phyloP scores from a whole-genome alignment of 164 flowering plant species.

The Liriodendron chinense region DNA sequence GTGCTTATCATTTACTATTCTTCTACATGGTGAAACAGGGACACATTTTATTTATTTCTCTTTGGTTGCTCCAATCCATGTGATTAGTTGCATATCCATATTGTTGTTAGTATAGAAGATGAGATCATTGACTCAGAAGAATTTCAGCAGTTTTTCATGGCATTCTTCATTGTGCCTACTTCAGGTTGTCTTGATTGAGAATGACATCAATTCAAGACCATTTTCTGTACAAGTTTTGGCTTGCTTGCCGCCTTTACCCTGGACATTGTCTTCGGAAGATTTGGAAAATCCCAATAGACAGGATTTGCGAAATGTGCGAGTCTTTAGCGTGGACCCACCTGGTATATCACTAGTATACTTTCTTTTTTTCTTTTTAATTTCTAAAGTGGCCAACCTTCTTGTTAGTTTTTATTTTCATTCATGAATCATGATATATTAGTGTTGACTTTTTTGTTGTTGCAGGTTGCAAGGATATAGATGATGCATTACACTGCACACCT shows the following conservation, averaged over 20 bases:
- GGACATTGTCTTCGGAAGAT: constrained; percentile 85
- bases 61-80: background rate
- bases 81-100: background rate
- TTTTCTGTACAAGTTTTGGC: constrained; percentile 91
- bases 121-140: constrained; percentile 2
- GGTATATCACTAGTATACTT: constrained; percentile 35
- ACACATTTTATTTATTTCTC: background rate
- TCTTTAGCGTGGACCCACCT: constrained; percentile 97
- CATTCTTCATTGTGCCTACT: constrained; percentile 11
- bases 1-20: background rate
- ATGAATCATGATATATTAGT: background rate
- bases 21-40: background rate
- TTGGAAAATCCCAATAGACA: constrained; percentile 67
- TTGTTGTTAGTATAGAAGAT: background rate
- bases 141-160: constrained; percentile 6
- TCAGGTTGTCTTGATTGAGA: constrained; percentile 96
- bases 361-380: background rate
- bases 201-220: constrained; percentile 81
- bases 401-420: background rate
- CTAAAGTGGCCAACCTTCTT: background rate
- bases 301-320: constrained; percentile 79
- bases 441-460: constrained; percentile 29
- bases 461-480: constrained; percentile 99
- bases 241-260: constrained; percentile 98
- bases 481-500: constrained; percentile 88